Conservation (phyloP, 108 stramenopile species). For the Cyclostephanos tholiformis region DNA sequence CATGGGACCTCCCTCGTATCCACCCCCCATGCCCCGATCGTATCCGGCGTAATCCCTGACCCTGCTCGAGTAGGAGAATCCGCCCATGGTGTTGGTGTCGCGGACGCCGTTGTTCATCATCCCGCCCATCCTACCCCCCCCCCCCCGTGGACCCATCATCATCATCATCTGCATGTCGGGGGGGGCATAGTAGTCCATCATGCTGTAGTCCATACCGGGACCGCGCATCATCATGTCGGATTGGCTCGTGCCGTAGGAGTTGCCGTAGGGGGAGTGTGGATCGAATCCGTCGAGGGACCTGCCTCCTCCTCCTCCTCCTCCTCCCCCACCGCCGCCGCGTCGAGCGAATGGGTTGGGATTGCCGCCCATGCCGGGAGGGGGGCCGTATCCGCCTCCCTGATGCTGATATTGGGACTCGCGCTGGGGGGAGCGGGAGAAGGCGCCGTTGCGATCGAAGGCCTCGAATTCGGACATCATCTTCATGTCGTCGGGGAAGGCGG, state of each 20-base stretch:
- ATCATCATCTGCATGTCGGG: constrained; percentile 15
- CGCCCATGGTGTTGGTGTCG: constrained; percentile 8
- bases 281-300: constrained; percentile 5
- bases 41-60: constrained; percentile 7
- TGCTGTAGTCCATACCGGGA: not conserved
- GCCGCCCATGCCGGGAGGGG: not conserved
- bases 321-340: not conserved
- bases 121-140: not conserved
- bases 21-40: not conserved
- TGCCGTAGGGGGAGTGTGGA: not conserved
- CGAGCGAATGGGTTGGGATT: constrained; percentile 6
- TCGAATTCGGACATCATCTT: constrained; percentile 24
- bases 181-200: constrained; percentile 19
- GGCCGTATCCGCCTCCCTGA: constrained; percentile 3
- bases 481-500: constrained; percentile 27
- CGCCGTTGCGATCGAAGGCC: constrained; percentile 28
- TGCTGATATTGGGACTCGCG: not conserved
- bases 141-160: not conserved
- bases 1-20: not conserved
- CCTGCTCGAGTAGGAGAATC: constrained; percentile 32
- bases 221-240: not conserved
- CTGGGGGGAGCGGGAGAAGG: constrained; percentile 14
- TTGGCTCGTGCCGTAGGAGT: not conserved
- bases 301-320: not conserved
- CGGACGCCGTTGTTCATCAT: constrained; percentile 10